These are phyloP conservation scores for Fusarium anguioides DNA, from an alignment of 2,329 filamentous ascomycete species.

Conservation along the genomic window DNA sequence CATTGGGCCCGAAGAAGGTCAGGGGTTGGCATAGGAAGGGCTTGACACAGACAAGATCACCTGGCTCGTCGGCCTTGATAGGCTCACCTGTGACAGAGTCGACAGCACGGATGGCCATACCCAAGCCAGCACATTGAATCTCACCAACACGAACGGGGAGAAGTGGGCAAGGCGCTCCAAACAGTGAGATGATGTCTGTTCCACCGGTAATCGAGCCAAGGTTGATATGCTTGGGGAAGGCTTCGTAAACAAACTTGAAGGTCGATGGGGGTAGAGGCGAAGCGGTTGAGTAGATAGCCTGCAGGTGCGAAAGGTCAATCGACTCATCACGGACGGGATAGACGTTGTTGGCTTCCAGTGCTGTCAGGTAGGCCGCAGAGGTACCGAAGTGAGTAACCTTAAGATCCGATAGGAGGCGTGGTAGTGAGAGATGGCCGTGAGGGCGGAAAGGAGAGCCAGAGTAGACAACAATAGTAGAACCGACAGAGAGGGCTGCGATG, in stretches of 20 bases:
- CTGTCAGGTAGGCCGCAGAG: constrained; percentile 90
- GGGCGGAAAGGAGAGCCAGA: constrained; percentile 91
- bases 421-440: constrained; percentile 82
- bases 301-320: constrained; percentile 71
- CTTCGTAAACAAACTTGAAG: constrained; percentile 87
- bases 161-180: constrained; percentile 84
- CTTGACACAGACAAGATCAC: constrained; percentile 86
- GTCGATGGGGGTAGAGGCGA: constrained; percentile 93
- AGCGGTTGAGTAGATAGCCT: constrained; percentile 93
- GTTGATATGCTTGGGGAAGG: constrained; percentile 84
- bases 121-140: constrained; percentile 81
- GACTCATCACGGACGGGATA: constrained; percentile 64
- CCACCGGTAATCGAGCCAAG: constrained; percentile 94
- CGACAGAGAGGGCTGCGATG: constrained; percentile 84
- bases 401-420: constrained; percentile 81
- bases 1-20: constrained; percentile 79
- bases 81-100: constrained; percentile 67
- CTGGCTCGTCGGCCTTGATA: constrained; percentile 73
- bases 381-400: constrained; percentile 94
- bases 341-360: constrained; percentile 83
- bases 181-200: constrained; percentile 96
- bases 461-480: constrained; percentile 87
- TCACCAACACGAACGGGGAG: constrained; percentile 78
- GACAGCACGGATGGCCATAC: constrained; percentile 77
- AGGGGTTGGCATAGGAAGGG: constrained; percentile 94